phyloP scores from a whole-genome alignment of 2,329 filamentous ascomycete species.

The Magnaporthales sp. region DNA sequence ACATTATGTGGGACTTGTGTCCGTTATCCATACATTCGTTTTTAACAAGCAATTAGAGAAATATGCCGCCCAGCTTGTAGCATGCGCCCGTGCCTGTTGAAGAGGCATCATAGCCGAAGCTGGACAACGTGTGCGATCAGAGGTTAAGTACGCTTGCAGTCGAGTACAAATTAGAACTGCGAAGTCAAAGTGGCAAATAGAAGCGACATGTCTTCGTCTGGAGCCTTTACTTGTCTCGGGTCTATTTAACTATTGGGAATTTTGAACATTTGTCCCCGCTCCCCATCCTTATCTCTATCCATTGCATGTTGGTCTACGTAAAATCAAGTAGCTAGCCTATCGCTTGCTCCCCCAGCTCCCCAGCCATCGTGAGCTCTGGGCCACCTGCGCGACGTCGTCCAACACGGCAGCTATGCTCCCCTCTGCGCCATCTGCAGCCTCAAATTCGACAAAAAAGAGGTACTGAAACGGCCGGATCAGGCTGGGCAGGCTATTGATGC shows the following conservation, averaged over 20 bases:
- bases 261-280: too few species aligned
- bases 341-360: conserved; percentile 52
- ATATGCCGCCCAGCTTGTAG: neutral
- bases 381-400: conserved; percentile 45
- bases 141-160: too few species aligned
- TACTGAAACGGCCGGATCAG: conserved; percentile 74
- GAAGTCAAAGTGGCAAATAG: too few species aligned
- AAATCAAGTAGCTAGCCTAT: neutral
- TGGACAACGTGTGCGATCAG: neutral
- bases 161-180: too few species aligned
- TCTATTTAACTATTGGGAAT: too few species aligned
- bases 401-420: conserved; percentile 49
- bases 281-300: too few species aligned
- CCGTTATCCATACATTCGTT: neutral
- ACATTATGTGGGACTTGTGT: neutral
- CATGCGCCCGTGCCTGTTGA: neutral
- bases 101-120: neutral
- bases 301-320: neutral
- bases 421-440: conserved; percentile 26
- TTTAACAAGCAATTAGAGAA: neutral
- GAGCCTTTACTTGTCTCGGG: neutral
- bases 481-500: conserved; percentile 80
- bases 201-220: neutral
- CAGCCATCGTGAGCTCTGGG: conserved; percentile 58
- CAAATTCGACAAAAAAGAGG: conserved; percentile 90